phyloP scores from a whole-genome alignment of 2,329 filamentous ascomycete species.

The Fusarium sp. region DNA sequence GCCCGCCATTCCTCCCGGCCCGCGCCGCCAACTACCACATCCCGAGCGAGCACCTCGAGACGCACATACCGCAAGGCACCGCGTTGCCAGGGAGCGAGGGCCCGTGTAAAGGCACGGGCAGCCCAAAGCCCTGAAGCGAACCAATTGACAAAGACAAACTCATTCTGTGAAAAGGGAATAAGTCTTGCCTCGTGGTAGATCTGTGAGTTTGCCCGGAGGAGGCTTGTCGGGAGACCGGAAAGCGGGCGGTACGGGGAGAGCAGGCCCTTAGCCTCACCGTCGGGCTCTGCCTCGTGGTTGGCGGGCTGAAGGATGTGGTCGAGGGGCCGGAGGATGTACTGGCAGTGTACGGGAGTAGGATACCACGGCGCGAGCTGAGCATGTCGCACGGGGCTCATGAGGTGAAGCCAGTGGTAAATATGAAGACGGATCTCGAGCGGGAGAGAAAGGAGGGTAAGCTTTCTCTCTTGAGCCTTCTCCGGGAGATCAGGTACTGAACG shows the following conservation, averaged over 20 bases:
- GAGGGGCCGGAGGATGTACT: constrained; percentile 47
- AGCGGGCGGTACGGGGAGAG: constrained; percentile 53
- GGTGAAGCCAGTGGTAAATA: constrained; percentile 59
- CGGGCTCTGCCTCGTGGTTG: not conserved
- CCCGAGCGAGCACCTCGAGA: constrained; percentile 55
- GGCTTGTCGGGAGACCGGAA: constrained; percentile 54
- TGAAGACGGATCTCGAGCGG: constrained; percentile 60
- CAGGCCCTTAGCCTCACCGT: constrained; percentile 2
- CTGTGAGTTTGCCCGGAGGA: constrained; percentile 54
- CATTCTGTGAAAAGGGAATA: constrained; percentile 57
- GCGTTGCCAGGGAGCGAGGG: constrained; percentile 56
- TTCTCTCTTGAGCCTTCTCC: not conserved
- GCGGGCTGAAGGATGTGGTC: constrained; percentile 44
- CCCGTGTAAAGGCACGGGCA: constrained; percentile 52
- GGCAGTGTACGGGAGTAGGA: constrained; percentile 49
- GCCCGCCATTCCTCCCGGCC: constrained; percentile 50
- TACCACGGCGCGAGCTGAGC: constrained; percentile 56
- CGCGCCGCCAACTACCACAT: constrained; percentile 48
- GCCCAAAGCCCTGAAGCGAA: constrained; percentile 59
- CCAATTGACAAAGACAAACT: constrained; percentile 61
- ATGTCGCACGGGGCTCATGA: constrained; percentile 53
- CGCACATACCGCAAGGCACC: constrained; percentile 54
- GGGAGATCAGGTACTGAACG: constrained; percentile 15
- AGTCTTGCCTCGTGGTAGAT: constrained; percentile 57
- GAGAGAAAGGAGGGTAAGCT: constrained; percentile 46